A percentile compares a stretch with the other conserved stretches of the same genome.
Conservation (phyloP, 2,329 filamentous ascomycete species). For the Verticillium klebahnii region DNA sequence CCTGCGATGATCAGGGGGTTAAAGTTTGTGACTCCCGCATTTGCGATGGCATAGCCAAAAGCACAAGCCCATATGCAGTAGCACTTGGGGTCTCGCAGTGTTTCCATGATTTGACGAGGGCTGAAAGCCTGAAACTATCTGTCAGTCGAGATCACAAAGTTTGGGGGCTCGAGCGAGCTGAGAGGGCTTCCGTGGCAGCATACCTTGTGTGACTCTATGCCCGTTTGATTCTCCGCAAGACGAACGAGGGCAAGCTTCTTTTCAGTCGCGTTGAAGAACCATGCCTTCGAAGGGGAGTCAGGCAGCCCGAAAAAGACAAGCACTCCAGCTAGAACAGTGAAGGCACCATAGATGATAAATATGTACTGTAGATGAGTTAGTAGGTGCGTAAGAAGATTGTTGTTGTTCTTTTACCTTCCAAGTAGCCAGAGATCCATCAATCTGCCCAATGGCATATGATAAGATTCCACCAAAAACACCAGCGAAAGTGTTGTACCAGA, state of each 20-base stretch:
- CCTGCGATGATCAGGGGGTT: conserved; percentile 57
- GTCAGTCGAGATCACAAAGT: conserved; percentile 54
- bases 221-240: conserved; percentile 10
- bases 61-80: conserved; percentile 58
- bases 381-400: neutral
- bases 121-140: conserved; percentile 68
- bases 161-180: conserved; percentile 28
- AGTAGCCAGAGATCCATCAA: conserved; percentile 27
- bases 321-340: conserved; percentile 55
- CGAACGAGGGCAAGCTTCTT: conserved; percentile 11
- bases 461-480: conserved; percentile 52
- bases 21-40: conserved; percentile 64
- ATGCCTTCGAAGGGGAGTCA: conserved; percentile 15
- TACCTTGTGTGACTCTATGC: conserved; percentile 7
- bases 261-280: conserved; percentile 16
- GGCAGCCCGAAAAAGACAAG: conserved; percentile 53
- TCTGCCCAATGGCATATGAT: conserved; percentile 54
- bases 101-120: conserved; percentile 56
- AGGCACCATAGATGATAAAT: conserved; percentile 56
- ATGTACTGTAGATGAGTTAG: conserved; percentile 24
- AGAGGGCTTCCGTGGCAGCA: neutral
- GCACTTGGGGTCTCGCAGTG: conserved; percentile 42
- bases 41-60: conserved; percentile 64
- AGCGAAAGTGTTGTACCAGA: conserved; percentile 56
- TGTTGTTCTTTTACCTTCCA: conserved; percentile 32